phyloP scores from a whole-genome alignment of 148 eudicot genomes.

The Nepenthes mirabilis region DNA sequence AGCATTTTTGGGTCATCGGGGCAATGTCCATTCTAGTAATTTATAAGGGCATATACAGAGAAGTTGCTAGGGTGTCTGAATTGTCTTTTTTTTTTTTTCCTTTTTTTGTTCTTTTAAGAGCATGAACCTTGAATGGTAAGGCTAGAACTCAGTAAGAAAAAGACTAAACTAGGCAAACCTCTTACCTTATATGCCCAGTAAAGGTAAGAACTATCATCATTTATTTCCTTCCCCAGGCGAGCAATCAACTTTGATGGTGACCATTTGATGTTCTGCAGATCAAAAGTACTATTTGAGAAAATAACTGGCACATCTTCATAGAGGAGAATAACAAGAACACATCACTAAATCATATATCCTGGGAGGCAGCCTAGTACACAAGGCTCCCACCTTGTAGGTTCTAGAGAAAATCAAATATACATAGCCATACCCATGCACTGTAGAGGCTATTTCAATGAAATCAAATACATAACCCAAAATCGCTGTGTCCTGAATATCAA shows the following conservation, averaged over 20 bases:
- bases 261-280: conserved; percentile 59
- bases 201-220: conserved; percentile 77
- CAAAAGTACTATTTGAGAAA: neutral
- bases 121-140: neutral
- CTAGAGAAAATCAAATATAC: too few relatives aligned
- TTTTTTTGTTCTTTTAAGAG: neutral
- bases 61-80: too few relatives aligned
- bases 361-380: neutral
- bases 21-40: too few relatives aligned
- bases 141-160: neutral
- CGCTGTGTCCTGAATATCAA: too few relatives aligned
- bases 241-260: conserved; percentile 87
- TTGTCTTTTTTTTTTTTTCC: neutral
- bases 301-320: neutral
- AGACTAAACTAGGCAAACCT: neutral
- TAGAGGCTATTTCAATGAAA: too few relatives aligned
- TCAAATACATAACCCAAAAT: too few relatives aligned
- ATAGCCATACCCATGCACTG: too few relatives aligned
- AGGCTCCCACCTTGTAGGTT: too few relatives aligned
- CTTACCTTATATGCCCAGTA: conserved; percentile 91
- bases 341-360: neutral
- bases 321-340: neutral
- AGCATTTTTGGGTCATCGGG: too few relatives aligned
- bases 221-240: conserved; percentile 92
- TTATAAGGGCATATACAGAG: too few relatives aligned